Evolutionary conservation across 805 yeast species (phyloP).

Genomic region (Nakazawaea populi): DNA sequence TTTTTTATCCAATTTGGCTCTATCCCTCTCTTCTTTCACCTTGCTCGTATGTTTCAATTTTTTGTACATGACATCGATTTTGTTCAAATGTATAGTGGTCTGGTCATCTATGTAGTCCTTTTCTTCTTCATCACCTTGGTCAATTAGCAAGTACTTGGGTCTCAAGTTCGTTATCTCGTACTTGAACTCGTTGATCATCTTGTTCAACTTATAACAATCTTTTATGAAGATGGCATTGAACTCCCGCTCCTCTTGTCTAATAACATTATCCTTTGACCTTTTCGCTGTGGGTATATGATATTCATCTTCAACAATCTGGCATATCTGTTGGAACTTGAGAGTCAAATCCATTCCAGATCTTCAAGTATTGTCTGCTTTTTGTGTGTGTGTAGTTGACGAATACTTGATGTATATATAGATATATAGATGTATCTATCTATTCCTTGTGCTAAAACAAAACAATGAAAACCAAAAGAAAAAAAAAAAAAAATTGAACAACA

Average conservation of each 20-base stretch:
- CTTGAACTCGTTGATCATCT: neutral
- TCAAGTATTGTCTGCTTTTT: too few relatives aligned
- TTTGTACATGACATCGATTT: conserved; percentile 44
- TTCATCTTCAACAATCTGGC: conserved; percentile 34
- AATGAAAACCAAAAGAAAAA: neutral
- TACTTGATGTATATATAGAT: conserved; percentile 24
- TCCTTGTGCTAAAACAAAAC: neutral
- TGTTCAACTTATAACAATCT: conserved; percentile 5
- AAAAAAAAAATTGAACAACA: neutral
- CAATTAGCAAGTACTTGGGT: conserved; percentile 22
- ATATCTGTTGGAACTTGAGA: conserved; percentile 42
- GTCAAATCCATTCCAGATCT: conserved; percentile 32
- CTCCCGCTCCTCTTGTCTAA: neutral
- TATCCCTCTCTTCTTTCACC: conserved; percentile 28
- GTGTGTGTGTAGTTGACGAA: too few relatives aligned
- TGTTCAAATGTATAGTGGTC: conserved; percentile 44
- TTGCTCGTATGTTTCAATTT: conserved; percentile 46
- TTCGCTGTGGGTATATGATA: conserved; percentile 11
- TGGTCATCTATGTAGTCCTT: conserved; percentile 54
- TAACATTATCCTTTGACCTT: conserved; percentile 1
- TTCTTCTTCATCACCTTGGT: conserved; percentile 29
- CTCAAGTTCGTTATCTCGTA: conserved; percentile 18
- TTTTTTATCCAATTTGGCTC: conserved; percentile 5
- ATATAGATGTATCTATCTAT: too few relatives aligned
- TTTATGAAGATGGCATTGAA: conserved; percentile 5